Evolutionary conservation across 2,329 filamentous ascomycete genomes (phyloP).

Genomic region (Thielaviopsis musarum): DNA sequence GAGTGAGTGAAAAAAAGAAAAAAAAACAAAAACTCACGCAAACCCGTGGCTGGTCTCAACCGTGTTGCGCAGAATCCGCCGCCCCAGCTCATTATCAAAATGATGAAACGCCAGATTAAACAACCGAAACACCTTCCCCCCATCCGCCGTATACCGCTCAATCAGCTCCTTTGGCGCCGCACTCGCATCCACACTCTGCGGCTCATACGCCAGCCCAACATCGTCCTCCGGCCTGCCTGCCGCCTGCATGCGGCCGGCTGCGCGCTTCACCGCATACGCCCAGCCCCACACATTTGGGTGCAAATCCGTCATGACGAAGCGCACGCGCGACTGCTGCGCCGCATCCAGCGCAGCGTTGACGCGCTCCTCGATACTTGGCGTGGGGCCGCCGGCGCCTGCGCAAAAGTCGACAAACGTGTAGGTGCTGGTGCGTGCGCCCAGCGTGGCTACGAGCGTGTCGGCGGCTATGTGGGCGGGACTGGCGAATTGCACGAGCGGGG

Average conservation of each 20-base stretch:
- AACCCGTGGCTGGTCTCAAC: constrained; percentile 49
- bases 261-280: constrained; percentile 24
- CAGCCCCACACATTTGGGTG: constrained; percentile 47
- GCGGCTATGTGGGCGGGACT: constrained; percentile 47
- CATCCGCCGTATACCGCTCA: constrained; percentile 15
- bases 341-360: constrained; percentile 27
- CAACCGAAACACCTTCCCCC: constrained; percentile 44
- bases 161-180: constrained; percentile 36
- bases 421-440: constrained; percentile 28
- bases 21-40: constrained; percentile 21
- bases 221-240: constrained; percentile 17
- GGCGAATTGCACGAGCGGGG: constrained; percentile 38
- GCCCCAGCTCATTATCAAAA: constrained; percentile 48
- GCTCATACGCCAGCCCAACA: constrained; percentile 36
- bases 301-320: constrained; percentile 48
- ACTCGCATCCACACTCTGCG: constrained; percentile 46
- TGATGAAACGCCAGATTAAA: constrained; percentile 67
- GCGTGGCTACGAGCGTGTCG: constrained; percentile 32
- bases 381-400: constrained; percentile 56
- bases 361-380: constrained; percentile 42
- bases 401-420: constrained; percentile 62
- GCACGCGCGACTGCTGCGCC: constrained; percentile 17
- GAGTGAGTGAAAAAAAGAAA: constrained; percentile 15
- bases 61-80: constrained; percentile 44
- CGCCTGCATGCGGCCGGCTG: constrained; percentile 24